Evolutionary conservation across 768 basidiomycete genomes (phyloP).

Genomic region (Serendipita sp.): DNA sequence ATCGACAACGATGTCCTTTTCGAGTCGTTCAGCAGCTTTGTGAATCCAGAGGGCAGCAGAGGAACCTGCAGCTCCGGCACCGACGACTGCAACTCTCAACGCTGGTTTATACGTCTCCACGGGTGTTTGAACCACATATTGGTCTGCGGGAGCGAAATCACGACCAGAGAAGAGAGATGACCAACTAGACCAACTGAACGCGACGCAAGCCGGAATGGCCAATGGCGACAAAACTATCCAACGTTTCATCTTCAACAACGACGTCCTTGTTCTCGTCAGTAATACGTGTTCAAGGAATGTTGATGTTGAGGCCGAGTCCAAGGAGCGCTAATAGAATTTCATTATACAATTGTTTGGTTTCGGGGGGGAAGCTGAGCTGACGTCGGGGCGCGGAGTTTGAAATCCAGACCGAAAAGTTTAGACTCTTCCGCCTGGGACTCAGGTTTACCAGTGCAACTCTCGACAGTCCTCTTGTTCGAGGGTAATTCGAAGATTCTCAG

Average conservation of each 20-base stretch:
- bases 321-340: too few relatives aligned
- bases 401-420: background rate
- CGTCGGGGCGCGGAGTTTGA: too few relatives aligned
- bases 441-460: background rate
- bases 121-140: background rate
- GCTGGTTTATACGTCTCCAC: background rate
- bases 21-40: conserved; percentile 46
- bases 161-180: background rate
- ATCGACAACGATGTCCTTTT: conserved; percentile 55
- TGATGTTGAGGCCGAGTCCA: too few relatives aligned
- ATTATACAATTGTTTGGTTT: too few relatives aligned
- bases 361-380: too few relatives aligned
- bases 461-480: background rate
- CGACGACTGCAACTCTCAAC: conserved; percentile 61
- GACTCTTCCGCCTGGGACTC: background rate
- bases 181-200: background rate
- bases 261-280: too few relatives aligned
- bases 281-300: too few relatives aligned
- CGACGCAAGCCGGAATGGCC: background rate
- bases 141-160: background rate
- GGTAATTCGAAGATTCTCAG: background rate
- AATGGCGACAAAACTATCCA: background rate
- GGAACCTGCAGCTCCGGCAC: conserved; percentile 76
- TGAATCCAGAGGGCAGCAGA: conserved; percentile 75
- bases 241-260: background rate